Conservation (phyloP, 2,329 filamentous ascomycete genomes). For the Calonectria henricotiae region DNA sequence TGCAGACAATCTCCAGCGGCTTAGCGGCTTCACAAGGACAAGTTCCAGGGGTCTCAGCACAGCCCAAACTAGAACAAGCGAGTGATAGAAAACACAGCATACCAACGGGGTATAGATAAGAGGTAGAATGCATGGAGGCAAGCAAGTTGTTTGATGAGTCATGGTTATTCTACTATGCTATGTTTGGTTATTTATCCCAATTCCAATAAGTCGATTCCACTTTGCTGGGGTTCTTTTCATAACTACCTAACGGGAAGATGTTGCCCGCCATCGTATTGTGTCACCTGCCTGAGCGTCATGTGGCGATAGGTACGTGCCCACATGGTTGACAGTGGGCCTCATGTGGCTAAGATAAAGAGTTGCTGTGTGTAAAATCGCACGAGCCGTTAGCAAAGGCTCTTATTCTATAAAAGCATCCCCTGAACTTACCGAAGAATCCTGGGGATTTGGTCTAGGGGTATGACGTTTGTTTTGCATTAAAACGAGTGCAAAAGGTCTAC, state of each 20-base stretch:
- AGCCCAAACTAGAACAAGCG: not conserved
- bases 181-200: too few species aligned
- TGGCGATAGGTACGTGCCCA: not conserved
- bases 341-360: not conserved
- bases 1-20: constrained; percentile 14
- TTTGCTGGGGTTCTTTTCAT: too few species aligned
- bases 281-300: not conserved
- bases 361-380: not conserved
- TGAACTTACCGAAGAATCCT: not conserved
- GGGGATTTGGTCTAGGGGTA: constrained; percentile 36
- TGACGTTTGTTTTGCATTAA: constrained; percentile 34
- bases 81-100: not conserved
- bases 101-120: not conserved
- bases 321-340: not conserved
- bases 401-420: not conserved
- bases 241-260: too few species aligned
- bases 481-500: constrained; percentile 21
- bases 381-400: not conserved
- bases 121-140: too few species aligned
- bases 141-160: too few species aligned
- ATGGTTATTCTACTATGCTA: too few species aligned
- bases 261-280: not conserved
- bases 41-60: constrained; percentile 16
- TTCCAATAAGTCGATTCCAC: too few species aligned
- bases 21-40: constrained; percentile 22